Base-by-base conservation (phyloP, 2,329 filamentous ascomycete genomes). In the Pseudopithomyces maydicus region DNA sequence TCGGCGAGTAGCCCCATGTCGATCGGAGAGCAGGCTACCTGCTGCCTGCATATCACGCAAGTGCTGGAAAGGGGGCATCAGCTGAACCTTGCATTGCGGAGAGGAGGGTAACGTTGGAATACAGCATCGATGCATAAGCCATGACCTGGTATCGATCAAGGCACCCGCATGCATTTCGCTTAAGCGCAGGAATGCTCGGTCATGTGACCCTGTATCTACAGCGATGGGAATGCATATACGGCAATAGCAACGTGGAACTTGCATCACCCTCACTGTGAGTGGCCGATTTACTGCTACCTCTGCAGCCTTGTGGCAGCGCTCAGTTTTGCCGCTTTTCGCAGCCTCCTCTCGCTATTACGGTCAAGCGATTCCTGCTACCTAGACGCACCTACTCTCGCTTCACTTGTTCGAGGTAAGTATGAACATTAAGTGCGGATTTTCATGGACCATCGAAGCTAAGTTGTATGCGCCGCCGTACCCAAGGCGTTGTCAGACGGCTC, bases 81-180 rank as follows among this genome's bases (percentile, higher is more conserved):
- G 32, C 2, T 41, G 35, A 22, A 41, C 19, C 17, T 22, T 19
- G 12, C 33, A 26, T 41, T 35, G 22, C 23, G 19, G 23, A 33
- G 22, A 51, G 17, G 26, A 29, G 26, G 26, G 22, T 26, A 42
- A 51, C 48, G 48, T 51, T 42, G 48, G 48, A 29, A 33, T 51
- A 51, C 38, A 29, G 38, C 38, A 42, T 19, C n/a, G 22, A 19
- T 19, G 48, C 38, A 41, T 23, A 41, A 41, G 47, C 38, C 38
- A 22, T 19, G 38, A 51, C 48, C 23, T 19, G 36, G 38, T 51
- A 32, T 22, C 15, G 36, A 38, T 23, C 47, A 29, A 50, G 11
- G 48, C 48, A 42, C 48, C 23, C 19, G 48, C 38, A 51, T 51
- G 38, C 38, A 33, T 20, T n/a, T 26, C 47, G 45, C 32, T 48